phyloP scores from a whole-genome alignment of 108 stramenopile genomes.

The Fragilaria crotonensis region DNA sequence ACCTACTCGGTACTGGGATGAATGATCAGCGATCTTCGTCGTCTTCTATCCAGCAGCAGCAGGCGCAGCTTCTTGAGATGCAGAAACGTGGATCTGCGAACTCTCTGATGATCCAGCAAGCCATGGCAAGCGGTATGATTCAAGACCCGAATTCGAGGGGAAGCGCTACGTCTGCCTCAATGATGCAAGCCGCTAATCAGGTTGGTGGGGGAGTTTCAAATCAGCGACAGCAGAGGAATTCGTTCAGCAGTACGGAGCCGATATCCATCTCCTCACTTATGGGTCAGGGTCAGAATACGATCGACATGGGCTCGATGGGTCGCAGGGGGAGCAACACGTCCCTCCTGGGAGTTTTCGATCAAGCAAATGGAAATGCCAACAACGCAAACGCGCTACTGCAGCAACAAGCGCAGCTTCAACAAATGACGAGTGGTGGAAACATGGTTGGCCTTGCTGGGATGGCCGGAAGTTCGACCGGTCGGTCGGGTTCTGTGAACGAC shows the following conservation, averaged over 20 bases:
- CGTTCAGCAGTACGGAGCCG: too few species aligned
- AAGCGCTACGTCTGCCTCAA: not conserved
- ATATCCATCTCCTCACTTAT: not conserved
- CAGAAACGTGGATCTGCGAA: not conserved
- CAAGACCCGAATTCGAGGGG: not conserved
- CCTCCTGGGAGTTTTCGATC: not conserved
- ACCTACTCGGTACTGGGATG: too few species aligned
- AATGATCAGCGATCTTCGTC: not conserved
- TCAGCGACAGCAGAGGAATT: not conserved
- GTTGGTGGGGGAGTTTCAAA: not conserved
- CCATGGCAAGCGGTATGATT: not conserved
- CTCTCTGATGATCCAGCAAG: constrained; percentile 1
- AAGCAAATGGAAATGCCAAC: constrained; percentile 2
- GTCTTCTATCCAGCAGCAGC: constrained; percentile 1
- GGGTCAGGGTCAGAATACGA: not conserved
- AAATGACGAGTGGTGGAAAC: not conserved
- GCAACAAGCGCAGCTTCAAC: constrained; percentile 1
- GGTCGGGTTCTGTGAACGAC: not conserved
- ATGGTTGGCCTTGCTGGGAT: not conserved
- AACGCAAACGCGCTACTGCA: not conserved
- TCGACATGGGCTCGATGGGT: not conserved
- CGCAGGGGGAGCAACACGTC: not conserved
- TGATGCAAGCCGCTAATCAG: not conserved
- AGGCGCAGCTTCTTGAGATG: constrained; percentile 1
- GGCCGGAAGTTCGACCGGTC: not conserved